Evolutionary conservation across 345 rosid genomes (phyloP), one percentile per base, ranked within the genome.

Genomic region (Eucalyptus microcorys): DNA sequence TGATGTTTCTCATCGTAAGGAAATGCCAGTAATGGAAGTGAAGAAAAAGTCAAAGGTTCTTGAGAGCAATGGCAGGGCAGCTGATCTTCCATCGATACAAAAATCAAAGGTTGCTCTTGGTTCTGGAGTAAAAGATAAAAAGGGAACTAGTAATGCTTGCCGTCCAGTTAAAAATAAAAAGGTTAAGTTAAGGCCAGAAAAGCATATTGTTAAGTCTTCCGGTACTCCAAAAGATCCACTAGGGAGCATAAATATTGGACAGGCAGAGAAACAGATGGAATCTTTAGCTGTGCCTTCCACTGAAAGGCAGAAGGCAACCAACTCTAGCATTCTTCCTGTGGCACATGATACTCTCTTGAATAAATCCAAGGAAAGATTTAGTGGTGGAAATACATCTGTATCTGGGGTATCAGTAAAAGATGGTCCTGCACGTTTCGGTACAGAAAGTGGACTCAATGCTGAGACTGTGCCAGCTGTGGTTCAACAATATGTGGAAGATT

Each of bases 401-500:
- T 50, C 88, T 87, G 88, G 86, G 83, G 47, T 88, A 88, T 91
- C 88, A 87, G 68, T 34, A 45, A 88, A 92, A 85, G 92, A 92
- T 91, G 92, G 86, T 89, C 68, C 90, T 76, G 84, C 84, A 40
- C 47, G 47, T 76, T 89, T 91, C 26, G 83, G 86, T 30, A 53
- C 86, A 71, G 93, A 86, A 85, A 88, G 57, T 92, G 89, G 88
- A 87, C 42, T 80, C 91, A 93, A 21, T 43, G 71, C 91, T 89
- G 89, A 90, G 85, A 90, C 87, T 88, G 89, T 88, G 85, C 90
- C 93, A 83, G 85, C 92, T 87, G 91, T 90, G 80, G 87, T 79
- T 43, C 86, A 76, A 40, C 47, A 40, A 76, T 76, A 21, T 40
- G 91, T 93, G 92, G 89, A 95, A 90, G 98, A 95, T 88, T 97